Percentiles rank a stretch among this genome's conserved stretches.
These are phyloP conservation scores for Multifurca ochricompacta DNA, from an alignment of 768 basidiomycete genomes.

Conservation along the genomic window DNA sequence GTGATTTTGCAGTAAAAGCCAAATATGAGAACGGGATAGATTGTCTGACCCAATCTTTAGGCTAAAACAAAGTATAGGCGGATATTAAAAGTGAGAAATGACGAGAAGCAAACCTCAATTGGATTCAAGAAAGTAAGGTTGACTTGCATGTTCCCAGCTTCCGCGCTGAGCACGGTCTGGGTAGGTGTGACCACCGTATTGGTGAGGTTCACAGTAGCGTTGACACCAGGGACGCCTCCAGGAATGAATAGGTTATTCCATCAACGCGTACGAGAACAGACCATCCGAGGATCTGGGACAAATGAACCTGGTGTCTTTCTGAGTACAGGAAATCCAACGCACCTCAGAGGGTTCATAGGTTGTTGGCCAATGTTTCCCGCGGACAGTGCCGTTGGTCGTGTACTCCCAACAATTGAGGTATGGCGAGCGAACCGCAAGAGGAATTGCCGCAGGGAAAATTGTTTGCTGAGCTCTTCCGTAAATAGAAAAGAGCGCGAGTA, in stretches of 20 bases:
- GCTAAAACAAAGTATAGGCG: conserved; percentile 19
- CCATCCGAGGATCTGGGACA: conserved; percentile 11
- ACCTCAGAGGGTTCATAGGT: conserved; percentile 10
- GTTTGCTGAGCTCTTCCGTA: conserved; percentile 4
- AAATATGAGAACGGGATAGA: conserved; percentile 36
- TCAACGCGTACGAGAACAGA: conserved; percentile 13
- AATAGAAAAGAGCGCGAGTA: background rate
- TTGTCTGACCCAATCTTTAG: conserved; percentile 32
- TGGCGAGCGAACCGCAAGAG: conserved; percentile 26
- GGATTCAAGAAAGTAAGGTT: conserved; percentile 34
- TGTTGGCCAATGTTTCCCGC: conserved; percentile 18
- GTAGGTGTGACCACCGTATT: conserved; percentile 30
- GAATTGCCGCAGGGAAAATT: conserved; percentile 22
- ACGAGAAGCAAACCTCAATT: conserved; percentile 27
- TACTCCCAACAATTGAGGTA: conserved; percentile 23
- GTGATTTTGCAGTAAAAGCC: conserved; percentile 25
- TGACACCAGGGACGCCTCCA: conserved; percentile 4
- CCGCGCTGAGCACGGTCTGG: conserved; percentile 27
- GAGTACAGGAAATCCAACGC: background rate
- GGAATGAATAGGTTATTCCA: conserved; percentile 16
- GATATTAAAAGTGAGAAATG: background rate
- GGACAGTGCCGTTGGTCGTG: background rate
- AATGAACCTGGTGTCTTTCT: background rate
- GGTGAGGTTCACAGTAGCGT: conserved; percentile 19
- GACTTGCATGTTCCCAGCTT: conserved; percentile 31